Conservation (phyloP, 345 rosid genomes). For the Eucalyptus guilfoylei region DNA sequence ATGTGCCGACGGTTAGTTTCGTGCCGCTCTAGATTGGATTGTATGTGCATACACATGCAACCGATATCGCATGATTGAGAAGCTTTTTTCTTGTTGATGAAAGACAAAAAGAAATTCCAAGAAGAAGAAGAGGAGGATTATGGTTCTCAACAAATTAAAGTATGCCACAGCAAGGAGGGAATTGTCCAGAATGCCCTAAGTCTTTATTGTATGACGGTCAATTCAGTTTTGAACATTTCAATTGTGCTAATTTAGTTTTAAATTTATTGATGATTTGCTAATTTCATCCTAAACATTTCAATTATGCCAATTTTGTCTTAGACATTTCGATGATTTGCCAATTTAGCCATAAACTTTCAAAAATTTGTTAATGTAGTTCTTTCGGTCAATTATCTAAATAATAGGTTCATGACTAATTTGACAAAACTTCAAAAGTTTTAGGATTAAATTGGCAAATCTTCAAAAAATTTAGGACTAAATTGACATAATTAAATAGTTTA, state of each 20-base stretch:
- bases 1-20: background rate
- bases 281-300: too few species aligned
- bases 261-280: accelerated
- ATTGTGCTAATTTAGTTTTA: background rate
- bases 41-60: background rate
- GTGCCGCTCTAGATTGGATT: background rate
- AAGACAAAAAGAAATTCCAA: background rate
- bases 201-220: accelerated
- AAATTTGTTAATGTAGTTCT: too few species aligned
- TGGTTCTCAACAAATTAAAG: background rate
- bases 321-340: too few species aligned
- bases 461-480: too few species aligned
- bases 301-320: too few species aligned
- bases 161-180: background rate
- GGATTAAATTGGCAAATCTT: background rate
- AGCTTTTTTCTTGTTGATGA: background rate
- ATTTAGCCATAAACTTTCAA: too few species aligned
- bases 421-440: too few species aligned
- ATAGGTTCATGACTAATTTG: too few species aligned
- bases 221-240: accelerated
- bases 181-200: background rate
- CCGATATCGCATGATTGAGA: background rate
- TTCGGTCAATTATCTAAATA: too few species aligned
- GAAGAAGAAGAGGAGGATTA: background rate
- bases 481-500: too few species aligned